Evolutionary conservation across 441 rosid genomes (phyloP), one percentile per base, ranked within the genome.

Genomic region (Metrosideros polymorpha): DNA sequence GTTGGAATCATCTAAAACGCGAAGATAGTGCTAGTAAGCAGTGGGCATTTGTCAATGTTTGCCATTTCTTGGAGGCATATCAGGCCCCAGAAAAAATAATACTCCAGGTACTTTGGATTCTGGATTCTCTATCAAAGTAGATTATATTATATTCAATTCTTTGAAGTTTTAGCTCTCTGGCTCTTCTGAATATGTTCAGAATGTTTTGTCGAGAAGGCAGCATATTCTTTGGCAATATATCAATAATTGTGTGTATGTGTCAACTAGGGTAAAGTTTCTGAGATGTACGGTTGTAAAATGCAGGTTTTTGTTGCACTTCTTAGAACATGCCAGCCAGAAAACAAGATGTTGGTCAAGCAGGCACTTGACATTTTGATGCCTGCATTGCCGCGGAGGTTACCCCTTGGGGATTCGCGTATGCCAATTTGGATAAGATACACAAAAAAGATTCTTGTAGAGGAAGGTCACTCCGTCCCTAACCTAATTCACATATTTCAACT

Each of bases 11-110:
- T 92, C 98, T 98, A 86, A 98, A 98, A 90, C 97, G 99, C 54
- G 99, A 98, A 92, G 99, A 98, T 88, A 98, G 99, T 93, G 99
- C 99, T 88, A 98, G 99, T 92, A 98, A 98, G 92, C 99, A 98
- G 91, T 98, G 99, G 99, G 99, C 99, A 84, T 98, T 98, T 93
- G 99, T 98, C 85, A 98, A 98, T 90, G 99, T 98, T 89, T 98
- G 99, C 87, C 99, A 98, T 91, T 98, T 98, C 92, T 90, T 98
- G 93, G 99, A 98, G 94, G 99, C 99, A 82, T 98, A 97, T 91
- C 99, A 98, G 92, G 99, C 99, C 87, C 99, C 99, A 17, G 99
- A 98, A 90, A 98, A 98, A 90, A 98, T 98, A 77, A 97, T 98
- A 87, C 98, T 98, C 86, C 99, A 98, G 99, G 99, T 98, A 92